Evolutionary conservation across 176 grass and related monocot genomes (phyloP).

Genomic region (Aegilops umbellulata): DNA sequence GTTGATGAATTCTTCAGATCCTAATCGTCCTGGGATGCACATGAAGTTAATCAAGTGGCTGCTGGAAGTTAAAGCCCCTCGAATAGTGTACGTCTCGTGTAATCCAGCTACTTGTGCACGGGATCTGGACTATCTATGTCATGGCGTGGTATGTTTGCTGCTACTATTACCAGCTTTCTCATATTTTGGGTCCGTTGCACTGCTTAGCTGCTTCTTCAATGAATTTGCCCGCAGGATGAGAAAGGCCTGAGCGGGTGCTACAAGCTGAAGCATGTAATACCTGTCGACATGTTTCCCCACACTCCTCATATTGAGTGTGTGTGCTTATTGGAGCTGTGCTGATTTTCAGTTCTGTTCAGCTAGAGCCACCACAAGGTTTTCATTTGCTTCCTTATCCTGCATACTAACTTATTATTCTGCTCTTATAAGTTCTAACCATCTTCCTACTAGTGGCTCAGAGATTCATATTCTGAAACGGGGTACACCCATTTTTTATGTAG

Average conservation of each 20-base stretch:
- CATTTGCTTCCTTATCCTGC: not conserved
- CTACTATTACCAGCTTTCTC: not conserved
- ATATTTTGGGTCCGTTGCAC: not conserved
- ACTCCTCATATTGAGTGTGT: constrained; percentile 98
- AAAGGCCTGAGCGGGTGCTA: constrained; percentile 71
- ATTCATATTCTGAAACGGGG: not conserved
- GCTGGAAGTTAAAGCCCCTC: constrained; percentile 74
- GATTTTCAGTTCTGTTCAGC: constrained; percentile 7
- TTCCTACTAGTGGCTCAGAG: not conserved
- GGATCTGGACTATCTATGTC: constrained; percentile 93
- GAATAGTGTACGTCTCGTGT: constrained; percentile 83
- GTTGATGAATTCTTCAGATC: constrained; percentile 70
- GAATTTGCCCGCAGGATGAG: constrained; percentile 46
- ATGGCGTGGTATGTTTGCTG: constrained; percentile 69
- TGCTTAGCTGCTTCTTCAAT: constrained; percentile 24
- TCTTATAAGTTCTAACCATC: not conserved
- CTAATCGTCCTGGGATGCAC: constrained; percentile 91
- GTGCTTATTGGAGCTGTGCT: constrained; percentile 74
- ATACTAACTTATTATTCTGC: not conserved
- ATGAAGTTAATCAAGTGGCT: constrained; percentile 97
- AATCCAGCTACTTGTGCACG: constrained; percentile 88
- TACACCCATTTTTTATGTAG: not conserved
- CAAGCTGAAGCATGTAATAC: constrained; percentile 60
- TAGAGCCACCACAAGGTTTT: constrained; percentile 20
- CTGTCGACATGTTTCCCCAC: constrained; percentile 95